phyloP scores from a whole-genome alignment of 768 basidiomycete species.

The Tylopilus rubrobrunneus region DNA sequence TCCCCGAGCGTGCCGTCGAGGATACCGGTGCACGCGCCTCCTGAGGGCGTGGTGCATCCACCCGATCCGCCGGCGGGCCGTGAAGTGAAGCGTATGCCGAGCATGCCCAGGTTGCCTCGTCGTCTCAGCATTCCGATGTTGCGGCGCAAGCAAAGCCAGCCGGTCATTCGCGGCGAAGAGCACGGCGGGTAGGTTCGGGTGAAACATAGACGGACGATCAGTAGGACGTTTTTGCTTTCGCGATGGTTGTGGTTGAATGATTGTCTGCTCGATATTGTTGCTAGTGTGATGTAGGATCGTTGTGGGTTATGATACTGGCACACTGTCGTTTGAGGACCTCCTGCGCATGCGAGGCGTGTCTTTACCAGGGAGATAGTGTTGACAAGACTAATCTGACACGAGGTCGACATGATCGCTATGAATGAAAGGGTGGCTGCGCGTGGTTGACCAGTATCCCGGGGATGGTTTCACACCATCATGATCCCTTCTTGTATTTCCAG shows the following conservation, averaged over 20 bases:
- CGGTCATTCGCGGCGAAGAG: not conserved
- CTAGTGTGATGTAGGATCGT: too few species aligned
- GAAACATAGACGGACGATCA: not conserved
- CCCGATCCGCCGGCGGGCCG: not conserved
- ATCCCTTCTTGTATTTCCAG: too few species aligned
- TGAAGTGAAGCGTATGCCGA: constrained; percentile 15
- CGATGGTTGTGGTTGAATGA: too few species aligned
- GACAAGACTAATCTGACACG: too few species aligned
- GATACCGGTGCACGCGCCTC: not conserved
- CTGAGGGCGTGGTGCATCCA: not conserved
- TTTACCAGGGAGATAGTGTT: too few species aligned
- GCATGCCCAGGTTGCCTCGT: constrained; percentile 24
- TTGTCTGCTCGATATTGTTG: constrained; percentile 3
- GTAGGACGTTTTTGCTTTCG: not conserved
- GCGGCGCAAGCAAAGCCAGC: constrained; percentile 26
- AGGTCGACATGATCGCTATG: too few species aligned
- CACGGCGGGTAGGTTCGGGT: not conserved
- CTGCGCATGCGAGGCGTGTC: too few species aligned
- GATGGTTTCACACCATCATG: too few species aligned
- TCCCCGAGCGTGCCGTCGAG: constrained; percentile 6
- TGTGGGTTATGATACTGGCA: too few species aligned
- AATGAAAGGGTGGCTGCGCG: too few species aligned
- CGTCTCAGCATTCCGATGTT: constrained; percentile 28
- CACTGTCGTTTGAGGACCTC: too few species aligned
- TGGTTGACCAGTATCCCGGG: too few species aligned